Conservation (phyloP, 257 asterid genomes). For the Paraleonurus japonicus region DNA sequence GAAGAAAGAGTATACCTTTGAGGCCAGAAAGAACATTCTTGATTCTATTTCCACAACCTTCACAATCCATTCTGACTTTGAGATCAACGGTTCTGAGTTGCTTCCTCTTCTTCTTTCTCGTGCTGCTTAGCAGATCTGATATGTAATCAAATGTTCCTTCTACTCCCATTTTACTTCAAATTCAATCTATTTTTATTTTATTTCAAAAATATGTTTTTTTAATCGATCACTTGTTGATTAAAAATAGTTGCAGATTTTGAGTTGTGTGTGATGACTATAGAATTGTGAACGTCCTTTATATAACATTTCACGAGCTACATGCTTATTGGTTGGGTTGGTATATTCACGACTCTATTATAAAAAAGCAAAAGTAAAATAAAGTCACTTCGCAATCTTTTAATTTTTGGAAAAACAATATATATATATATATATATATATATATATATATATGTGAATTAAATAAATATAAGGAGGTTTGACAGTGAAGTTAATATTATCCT, state of each 20-base stretch:
- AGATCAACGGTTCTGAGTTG: slow-evolving; percentile 57
- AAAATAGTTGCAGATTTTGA: no score
- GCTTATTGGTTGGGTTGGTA: neutral
- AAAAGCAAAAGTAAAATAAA: no score
- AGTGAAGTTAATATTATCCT: no score
- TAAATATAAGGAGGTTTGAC: no score
- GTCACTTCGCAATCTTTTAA: no score
- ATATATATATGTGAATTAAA: no score
- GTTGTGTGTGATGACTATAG: no score
- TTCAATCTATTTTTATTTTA: no score
- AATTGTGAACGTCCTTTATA: neutral
- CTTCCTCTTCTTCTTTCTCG: slow-evolving; percentile 61
- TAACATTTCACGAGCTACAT: neutral
- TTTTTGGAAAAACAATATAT: no score
- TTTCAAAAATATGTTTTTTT: no score
- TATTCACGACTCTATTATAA: neutral
- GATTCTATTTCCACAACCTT: slow-evolving; percentile 75
- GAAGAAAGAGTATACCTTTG: slow-evolving; percentile 76
- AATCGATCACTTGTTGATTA: no score
- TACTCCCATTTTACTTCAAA: slow-evolving; percentile 50
- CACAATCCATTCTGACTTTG: slow-evolving; percentile 85
- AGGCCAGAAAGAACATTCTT: slow-evolving; percentile 56
- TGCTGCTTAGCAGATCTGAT: slow-evolving; percentile 50
- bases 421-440: no score
- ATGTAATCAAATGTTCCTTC: slow-evolving; percentile 75